A percentile compares a stretch with the other conserved stretches of the same genome.
Evolutionary conservation across 805 yeast species (phyloP).

Genomic region (Hanseniaspora opuntiae): DNA sequence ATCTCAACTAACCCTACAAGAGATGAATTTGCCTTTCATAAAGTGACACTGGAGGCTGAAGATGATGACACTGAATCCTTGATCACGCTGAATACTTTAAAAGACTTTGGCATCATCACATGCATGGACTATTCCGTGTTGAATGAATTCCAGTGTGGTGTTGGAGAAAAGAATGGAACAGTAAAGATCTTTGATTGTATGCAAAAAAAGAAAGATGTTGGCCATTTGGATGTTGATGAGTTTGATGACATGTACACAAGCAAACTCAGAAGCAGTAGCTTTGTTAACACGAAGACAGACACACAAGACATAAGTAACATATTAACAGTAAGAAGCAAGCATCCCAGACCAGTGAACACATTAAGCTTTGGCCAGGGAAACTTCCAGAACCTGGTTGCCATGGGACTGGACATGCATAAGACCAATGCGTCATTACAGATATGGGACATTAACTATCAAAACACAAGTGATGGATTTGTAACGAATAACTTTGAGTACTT

Average conservation of each 20-base stretch:
- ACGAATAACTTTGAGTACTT: slow-evolving; percentile 45
- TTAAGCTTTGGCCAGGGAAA: slow-evolving; percentile 43
- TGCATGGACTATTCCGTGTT: slow-evolving; percentile 49
- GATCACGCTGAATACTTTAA: slow-evolving; percentile 36
- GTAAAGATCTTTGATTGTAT: slow-evolving; percentile 50
- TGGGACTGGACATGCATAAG: slow-evolving; percentile 66
- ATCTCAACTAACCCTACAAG: slow-evolving; percentile 64
- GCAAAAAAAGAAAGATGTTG: slow-evolving; percentile 10
- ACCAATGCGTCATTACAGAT: slow-evolving; percentile 64
- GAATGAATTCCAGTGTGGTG: slow-evolving; percentile 48
- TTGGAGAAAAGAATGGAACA: slow-evolving; percentile 62
- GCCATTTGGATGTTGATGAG: slow-evolving; percentile 4
- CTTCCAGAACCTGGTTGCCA: slow-evolving; percentile 49
- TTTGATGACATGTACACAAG: slow-evolving; percentile 1
- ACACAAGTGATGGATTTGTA: slow-evolving; percentile 38
- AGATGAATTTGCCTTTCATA: slow-evolving; percentile 61
- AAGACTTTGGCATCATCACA: slow-evolving; percentile 56
- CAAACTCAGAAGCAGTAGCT: slow-evolving; percentile 10
- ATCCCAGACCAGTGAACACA: slow-evolving; percentile 61
- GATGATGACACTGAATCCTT: slow-evolving; percentile 43
- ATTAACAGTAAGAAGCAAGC: slow-evolving; percentile 43
- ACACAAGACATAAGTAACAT: slow-evolving; percentile 13
- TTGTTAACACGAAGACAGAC: slow-evolving; percentile 12
- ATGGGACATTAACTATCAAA: slow-evolving; percentile 62
- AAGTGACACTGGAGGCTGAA: slow-evolving; percentile 33